Percentiles rank a stretch among this genome's conserved stretches.
Evolutionary conservation across 2,329 filamentous ascomycete species (phyloP).

Genomic region (Cytospora chrysosperma): DNA sequence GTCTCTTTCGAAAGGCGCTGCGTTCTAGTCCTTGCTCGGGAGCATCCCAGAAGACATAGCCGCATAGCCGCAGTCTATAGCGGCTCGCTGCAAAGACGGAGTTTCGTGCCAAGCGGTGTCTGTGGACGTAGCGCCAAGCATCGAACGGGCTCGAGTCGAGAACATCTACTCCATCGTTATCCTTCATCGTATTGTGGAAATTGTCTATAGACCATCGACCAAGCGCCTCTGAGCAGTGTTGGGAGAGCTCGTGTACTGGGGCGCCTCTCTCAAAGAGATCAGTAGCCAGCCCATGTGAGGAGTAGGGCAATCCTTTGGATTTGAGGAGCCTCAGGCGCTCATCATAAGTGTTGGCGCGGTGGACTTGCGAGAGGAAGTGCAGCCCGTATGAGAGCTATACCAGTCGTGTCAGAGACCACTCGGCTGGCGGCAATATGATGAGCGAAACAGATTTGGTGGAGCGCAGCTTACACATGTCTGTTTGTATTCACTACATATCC

Average conservation of each 20-base stretch:
- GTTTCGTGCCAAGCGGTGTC: accelerated
- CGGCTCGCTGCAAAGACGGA: not conserved
- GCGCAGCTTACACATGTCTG: not conserved
- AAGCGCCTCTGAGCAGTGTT: too few relatives aligned
- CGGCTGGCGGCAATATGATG: too few relatives aligned
- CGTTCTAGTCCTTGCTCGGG: too few relatives aligned
- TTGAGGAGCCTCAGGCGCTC: not conserved
- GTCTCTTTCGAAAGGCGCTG: not conserved
- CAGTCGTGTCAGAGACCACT: not conserved
- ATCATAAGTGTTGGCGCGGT: not conserved
- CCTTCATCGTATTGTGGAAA: too few relatives aligned
- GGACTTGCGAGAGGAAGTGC: not conserved
- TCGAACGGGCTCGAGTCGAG: not conserved
- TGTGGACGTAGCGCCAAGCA: not conserved
- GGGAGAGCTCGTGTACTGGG: not conserved
- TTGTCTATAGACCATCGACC: accelerated
- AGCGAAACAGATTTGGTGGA: not conserved
- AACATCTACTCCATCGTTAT: not conserved
- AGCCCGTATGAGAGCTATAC: conserved; percentile 2
- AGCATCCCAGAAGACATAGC: conserved; percentile 4
- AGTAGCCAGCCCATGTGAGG: not conserved
- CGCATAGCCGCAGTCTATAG: not conserved
- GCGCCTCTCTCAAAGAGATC: not conserved
- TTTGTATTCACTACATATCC: not conserved
- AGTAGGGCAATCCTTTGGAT: not conserved